phyloP scores from a whole-genome alignment of 768 basidiomycete genomes.

The Collybia nuda region DNA sequence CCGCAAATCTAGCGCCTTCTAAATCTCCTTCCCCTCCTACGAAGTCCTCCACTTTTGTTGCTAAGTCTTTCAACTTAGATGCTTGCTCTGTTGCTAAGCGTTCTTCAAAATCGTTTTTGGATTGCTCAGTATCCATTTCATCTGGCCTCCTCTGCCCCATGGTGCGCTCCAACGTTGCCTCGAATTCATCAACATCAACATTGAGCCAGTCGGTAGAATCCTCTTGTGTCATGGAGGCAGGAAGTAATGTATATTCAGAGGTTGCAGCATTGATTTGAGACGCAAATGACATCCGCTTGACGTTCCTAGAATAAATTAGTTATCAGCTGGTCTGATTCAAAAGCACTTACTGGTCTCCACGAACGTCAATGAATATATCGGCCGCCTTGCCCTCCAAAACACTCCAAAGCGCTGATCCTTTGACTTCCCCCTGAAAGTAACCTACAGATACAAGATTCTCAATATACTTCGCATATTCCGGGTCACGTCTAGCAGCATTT shows the following conservation, averaged over 20 bases:
- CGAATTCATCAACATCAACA: constrained; percentile 73
- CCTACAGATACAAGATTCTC: constrained; percentile 58
- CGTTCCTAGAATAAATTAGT: constrained; percentile 37
- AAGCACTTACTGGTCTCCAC: constrained; percentile 63
- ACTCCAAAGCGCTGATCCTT: constrained; percentile 80
- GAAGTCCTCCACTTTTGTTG: constrained; percentile 85
- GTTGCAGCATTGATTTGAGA: constrained; percentile 67
- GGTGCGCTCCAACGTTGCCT: constrained; percentile 61
- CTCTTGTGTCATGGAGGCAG: constrained; percentile 19
- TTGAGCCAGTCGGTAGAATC: constrained; percentile 79
- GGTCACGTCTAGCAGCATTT: constrained; percentile 64
- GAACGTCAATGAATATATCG: constrained; percentile 59
- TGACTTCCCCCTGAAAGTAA: constrained; percentile 78
- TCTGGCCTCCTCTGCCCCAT: constrained; percentile 22
- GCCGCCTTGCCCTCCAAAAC: constrained; percentile 71
- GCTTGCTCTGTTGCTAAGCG: constrained; percentile 65
- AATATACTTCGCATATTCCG: constrained; percentile 72
- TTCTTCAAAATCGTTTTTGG: constrained; percentile 40
- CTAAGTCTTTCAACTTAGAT: constrained; percentile 68
- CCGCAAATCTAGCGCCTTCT: constrained; percentile 86
- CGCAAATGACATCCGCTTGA: constrained; percentile 75
- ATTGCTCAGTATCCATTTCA: constrained; percentile 51
- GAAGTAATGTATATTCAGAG: constrained; percentile 32
- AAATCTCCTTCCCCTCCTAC: constrained; percentile 88
- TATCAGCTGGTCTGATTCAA: background rate